These are phyloP conservation scores for Eucommia ulmoides DNA, from an alignment of 257 asterid genomes.

Conservation along the genomic window DNA sequence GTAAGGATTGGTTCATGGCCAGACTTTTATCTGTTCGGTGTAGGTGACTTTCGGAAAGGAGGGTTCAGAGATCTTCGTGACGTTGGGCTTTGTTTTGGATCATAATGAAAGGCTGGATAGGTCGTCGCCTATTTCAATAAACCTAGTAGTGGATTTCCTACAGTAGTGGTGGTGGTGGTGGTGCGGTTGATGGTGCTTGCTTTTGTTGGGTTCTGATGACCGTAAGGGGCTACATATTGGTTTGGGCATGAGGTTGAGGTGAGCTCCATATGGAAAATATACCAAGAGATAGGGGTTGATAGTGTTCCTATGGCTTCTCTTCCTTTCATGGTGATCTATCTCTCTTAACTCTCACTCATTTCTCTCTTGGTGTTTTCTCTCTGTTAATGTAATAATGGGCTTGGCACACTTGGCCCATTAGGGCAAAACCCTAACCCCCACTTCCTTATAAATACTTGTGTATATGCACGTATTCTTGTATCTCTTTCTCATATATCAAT, in stretches of 20 bases:
- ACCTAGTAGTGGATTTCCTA: constrained; percentile 21
- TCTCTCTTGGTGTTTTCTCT: background rate
- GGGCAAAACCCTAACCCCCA: too few relatives aligned
- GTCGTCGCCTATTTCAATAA: constrained; percentile 10
- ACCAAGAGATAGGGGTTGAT: constrained; percentile 64
- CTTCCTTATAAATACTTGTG: too few relatives aligned
- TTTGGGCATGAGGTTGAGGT: constrained; percentile 61
- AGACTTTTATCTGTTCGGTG: constrained; percentile 73
- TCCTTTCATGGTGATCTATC: constrained; percentile 37
- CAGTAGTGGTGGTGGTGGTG: constrained; percentile 12
- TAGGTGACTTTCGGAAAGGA: constrained; percentile 83
- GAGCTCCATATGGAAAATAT: constrained; percentile 80
- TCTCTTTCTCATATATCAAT: too few relatives aligned
- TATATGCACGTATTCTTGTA: too few relatives aligned
- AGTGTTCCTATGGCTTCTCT: constrained; percentile 75
- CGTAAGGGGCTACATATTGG: constrained; percentile 75
- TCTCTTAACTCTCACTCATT: too few relatives aligned
- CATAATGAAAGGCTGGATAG: constrained; percentile 39
- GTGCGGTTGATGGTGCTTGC: constrained; percentile 25
- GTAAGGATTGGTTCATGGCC: constrained; percentile 41
- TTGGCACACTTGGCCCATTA: too few relatives aligned
- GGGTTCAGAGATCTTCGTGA: constrained; percentile 52
- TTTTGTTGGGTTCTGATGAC: constrained; percentile 25
- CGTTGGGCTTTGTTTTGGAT: constrained; percentile 31
- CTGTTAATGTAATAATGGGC: too few relatives aligned